These are phyloP conservation scores for Dictyostelium discoideum DNA, from an alignment of 78 protist genomes.

Conservation along the genomic window dicty_2.7 NC_007088.5:5275501-5276000, in stretches of 20 bases:
- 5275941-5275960: too few relatives aligned
- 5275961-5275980: constrained; percentile 16
- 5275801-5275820: constrained; percentile 64
- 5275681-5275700: constrained; percentile 41
- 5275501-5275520: constrained; percentile 33
- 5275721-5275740: constrained; percentile 21
- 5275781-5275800: constrained; percentile 49
- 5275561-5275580: constrained; percentile 14
- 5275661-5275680: constrained; percentile 20
- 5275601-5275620: constrained; percentile 63
- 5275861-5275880: constrained; percentile 15
- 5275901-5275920: background rate
- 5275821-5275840: constrained; percentile 16
- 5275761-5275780: constrained; percentile 78
- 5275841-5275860: constrained; percentile 57
- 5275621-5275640: background rate
- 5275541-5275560: constrained; percentile 25
- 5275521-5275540: constrained; percentile 19
- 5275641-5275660: constrained; percentile 33
- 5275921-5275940: too few relatives aligned
- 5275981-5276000: constrained; percentile 25
- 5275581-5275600: constrained; percentile 26
- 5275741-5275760: constrained; percentile 55
- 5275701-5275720: constrained; percentile 67
- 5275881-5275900: too few relatives aligned